A percentile compares a stretch with the other conserved stretches of the same genome.
Conservation (phyloP, 2,329 filamentous ascomycete genomes). For the Coniochaeta sp. region DNA sequence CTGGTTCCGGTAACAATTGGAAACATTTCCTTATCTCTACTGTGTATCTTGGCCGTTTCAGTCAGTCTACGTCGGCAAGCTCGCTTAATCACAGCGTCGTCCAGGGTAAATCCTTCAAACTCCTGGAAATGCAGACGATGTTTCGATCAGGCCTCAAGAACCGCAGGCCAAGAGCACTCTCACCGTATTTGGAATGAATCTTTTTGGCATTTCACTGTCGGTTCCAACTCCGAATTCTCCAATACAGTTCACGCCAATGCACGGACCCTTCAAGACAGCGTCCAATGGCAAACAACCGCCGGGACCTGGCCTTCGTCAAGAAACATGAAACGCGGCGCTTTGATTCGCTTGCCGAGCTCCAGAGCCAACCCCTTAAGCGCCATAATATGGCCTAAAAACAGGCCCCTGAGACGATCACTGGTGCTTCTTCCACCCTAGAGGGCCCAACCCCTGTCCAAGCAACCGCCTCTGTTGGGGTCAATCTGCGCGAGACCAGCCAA, state of each 20-base stretch:
- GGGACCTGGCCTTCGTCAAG: neutral
- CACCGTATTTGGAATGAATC: neutral
- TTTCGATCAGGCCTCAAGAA: neutral
- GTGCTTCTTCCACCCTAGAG: neutral
- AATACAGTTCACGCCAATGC: neutral
- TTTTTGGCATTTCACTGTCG: no score
- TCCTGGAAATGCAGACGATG: neutral
- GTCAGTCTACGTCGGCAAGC: neutral
- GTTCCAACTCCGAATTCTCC: neutral
- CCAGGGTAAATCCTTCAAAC: neutral
- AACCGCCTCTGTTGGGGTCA: neutral
- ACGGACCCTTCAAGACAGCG: neutral
- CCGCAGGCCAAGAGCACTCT: neutral
- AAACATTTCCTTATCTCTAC: neutral
- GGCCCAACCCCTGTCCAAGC: neutral
- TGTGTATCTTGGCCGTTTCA: neutral
- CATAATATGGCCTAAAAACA: neutral
- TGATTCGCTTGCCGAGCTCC: neutral
- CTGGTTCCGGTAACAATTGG: no score
- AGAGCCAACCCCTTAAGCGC: neutral
- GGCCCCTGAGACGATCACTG: neutral
- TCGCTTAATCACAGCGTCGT: neutral
- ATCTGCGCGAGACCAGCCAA: conserved; percentile 1
- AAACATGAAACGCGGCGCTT: neutral
- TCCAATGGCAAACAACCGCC: neutral